These are phyloP conservation scores for Coleophoma cylindrospora DNA, from an alignment of 2,329 filamentous ascomycete species.

Conservation along the genomic window DNA sequence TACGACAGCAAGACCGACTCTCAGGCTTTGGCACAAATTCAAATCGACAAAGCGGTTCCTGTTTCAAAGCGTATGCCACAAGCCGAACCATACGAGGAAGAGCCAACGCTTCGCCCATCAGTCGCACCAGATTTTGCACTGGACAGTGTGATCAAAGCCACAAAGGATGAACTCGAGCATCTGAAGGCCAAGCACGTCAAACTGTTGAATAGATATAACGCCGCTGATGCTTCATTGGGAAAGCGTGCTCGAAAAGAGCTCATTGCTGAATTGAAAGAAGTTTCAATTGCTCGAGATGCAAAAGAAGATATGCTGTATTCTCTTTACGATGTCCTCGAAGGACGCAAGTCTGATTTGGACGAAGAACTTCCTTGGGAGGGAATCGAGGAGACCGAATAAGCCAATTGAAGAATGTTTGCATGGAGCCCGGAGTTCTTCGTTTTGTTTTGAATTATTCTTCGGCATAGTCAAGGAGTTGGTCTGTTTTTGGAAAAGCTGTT, in stretches of 20 bases:
- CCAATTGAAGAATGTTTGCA: neutral
- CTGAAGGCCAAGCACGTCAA: constrained; percentile 64
- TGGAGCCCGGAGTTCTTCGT: neutral
- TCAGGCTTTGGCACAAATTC: constrained; percentile 47
- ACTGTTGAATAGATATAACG: constrained; percentile 58
- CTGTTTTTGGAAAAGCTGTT: no score
- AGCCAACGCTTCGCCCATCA: constrained; percentile 54
- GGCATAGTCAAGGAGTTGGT: no score
- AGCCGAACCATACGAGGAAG: constrained; percentile 35
- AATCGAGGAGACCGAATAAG: constrained; percentile 10
- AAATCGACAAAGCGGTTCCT: constrained; percentile 58
- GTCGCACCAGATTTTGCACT: constrained; percentile 23
- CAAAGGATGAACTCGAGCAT: constrained; percentile 76
- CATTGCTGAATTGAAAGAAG: constrained; percentile 52
- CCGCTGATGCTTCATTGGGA: constrained; percentile 61
- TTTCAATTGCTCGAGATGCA: constrained; percentile 61
- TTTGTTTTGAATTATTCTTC: no score
- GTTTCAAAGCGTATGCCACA: constrained; percentile 56
- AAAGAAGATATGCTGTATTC: constrained; percentile 79
- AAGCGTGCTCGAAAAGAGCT: constrained; percentile 59
- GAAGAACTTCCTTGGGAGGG: constrained; percentile 17
- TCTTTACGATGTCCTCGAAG: constrained; percentile 79
- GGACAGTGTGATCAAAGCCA: constrained; percentile 69
- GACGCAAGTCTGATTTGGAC: constrained; percentile 51
- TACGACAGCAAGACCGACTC: constrained; percentile 26